These are phyloP conservation scores for Dacryopinax primogenitus DNA, from an alignment of 768 basidiomycete genomes.

Conservation along the genomic window DNA sequence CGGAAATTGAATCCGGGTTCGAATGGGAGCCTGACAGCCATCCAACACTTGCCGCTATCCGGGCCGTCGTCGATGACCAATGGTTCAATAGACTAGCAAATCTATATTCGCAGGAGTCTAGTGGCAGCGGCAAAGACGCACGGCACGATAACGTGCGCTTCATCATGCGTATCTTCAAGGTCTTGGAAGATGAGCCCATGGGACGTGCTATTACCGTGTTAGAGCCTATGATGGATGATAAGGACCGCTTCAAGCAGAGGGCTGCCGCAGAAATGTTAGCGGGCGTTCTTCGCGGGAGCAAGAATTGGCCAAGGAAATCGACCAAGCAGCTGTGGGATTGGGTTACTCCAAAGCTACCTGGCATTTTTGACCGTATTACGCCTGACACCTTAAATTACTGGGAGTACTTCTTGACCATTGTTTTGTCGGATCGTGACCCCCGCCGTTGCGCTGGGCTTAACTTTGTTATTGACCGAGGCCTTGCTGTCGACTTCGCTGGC, in stretches of 20 bases:
- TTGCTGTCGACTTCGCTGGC: constrained; percentile 63
- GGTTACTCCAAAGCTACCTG: constrained; percentile 47
- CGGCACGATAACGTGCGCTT: constrained; percentile 32
- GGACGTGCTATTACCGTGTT: constrained; percentile 42
- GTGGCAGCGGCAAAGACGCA: constrained; percentile 36
- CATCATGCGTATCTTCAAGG: constrained; percentile 34
- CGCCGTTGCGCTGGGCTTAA: constrained; percentile 42
- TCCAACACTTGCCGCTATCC: constrained; percentile 41
- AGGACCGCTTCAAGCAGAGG: constrained; percentile 75
- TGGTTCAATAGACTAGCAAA: constrained; percentile 50
- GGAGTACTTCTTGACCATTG: constrained; percentile 51
- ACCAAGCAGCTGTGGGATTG: constrained; percentile 57
- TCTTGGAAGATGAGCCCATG: constrained; percentile 43
- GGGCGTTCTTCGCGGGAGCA: constrained; percentile 67
- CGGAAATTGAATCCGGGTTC: constrained; percentile 39
- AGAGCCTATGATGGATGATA: constrained; percentile 49
- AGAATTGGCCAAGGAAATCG: constrained; percentile 59
- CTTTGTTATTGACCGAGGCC: constrained; percentile 62
- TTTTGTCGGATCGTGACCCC: constrained; percentile 54
- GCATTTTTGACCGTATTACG: constrained; percentile 60
- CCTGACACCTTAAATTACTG: constrained; percentile 73
- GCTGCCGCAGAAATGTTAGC: constrained; percentile 62
- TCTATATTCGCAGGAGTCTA: constrained; percentile 61
- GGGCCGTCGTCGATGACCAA: constrained; percentile 34
- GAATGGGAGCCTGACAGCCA: too few relatives aligned